Percentiles rank a stretch among this genome's conserved stretches.
phyloP scores from a whole-genome alignment of 805 yeast species.

The Suhomyces sp. region DNA sequence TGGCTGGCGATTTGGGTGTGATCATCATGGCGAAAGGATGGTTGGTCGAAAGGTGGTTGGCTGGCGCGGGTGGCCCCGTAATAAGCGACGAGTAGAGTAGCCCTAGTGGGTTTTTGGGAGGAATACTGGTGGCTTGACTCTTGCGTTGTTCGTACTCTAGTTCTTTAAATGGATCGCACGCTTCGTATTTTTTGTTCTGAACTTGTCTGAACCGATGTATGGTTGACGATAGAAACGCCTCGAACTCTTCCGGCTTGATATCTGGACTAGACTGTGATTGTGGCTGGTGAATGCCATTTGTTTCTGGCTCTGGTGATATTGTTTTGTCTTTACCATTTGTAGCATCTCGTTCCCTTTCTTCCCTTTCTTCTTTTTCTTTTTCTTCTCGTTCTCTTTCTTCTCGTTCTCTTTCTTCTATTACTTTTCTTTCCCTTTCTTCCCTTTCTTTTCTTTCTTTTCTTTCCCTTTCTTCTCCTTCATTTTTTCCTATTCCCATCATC shows the following conservation, averaged over 20 bases:
- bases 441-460: neutral
- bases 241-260: constrained; percentile 26
- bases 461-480: neutral
- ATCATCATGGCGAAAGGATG: constrained; percentile 16
- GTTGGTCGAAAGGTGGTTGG: neutral
- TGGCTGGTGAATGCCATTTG: neutral
- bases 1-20: constrained; percentile 34
- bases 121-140: neutral
- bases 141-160: neutral
- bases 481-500: neutral
- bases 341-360: neutral
- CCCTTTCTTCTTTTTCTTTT: too few species aligned
- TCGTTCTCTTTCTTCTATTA: neutral
- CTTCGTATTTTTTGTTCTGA: constrained; percentile 15
- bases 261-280: neutral
- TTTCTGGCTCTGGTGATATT: neutral
- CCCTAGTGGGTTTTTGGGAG: constrained; percentile 22
- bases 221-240: constrained; percentile 29
- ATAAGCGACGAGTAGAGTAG: constrained; percentile 24
- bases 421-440: neutral
- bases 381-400: neutral
- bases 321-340: neutral
- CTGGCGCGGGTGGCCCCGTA: constrained; percentile 11
- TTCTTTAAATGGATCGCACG: constrained; percentile 8
- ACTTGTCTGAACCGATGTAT: constrained; percentile 32